phyloP scores from a whole-genome alignment of 176 grass and related monocot genomes.

The Oropetium thomaeum region DNA sequence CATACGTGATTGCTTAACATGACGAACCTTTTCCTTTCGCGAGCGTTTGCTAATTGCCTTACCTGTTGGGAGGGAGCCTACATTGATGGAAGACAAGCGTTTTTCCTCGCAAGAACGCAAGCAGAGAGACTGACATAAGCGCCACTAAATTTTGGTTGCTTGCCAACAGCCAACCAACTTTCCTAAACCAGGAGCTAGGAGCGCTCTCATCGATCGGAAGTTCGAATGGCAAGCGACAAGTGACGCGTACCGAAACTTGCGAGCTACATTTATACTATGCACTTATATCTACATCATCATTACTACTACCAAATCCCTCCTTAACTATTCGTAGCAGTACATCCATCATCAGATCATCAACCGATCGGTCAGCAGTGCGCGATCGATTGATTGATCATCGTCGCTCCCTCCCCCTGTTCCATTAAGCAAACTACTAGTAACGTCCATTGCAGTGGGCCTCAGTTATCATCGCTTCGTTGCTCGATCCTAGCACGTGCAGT shows the following conservation, averaged over 20 bases:
- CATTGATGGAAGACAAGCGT: background rate
- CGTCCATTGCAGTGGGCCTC: constrained; percentile 18
- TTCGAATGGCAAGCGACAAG: background rate
- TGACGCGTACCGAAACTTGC: constrained; percentile 40
- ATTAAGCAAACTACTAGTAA: constrained; percentile 5
- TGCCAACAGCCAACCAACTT: constrained; percentile 44
- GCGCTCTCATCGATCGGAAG: background rate
- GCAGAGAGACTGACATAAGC: background rate
- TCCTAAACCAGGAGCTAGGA: constrained; percentile 3
- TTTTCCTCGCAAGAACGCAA: background rate
- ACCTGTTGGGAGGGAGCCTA: background rate
- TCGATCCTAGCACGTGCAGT: constrained; percentile 21
- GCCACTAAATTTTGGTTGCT: constrained; percentile 37
- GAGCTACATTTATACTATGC: constrained; percentile 52
- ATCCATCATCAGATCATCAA: no score
- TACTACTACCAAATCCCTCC: background rate
- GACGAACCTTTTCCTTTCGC: background rate
- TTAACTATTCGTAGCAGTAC: background rate
- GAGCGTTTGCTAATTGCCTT: constrained; percentile 3
- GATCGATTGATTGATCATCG: background rate
- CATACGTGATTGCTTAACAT: background rate
- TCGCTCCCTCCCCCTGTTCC: background rate
- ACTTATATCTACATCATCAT: constrained; percentile 41
- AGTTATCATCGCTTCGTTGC: constrained; percentile 7
- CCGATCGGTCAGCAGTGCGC: background rate